A percentile compares a stretch with the other conserved stretches of the same genome.
Evolutionary conservation across 2,329 filamentous ascomycete species (phyloP).

Genomic region (Cladosporium sp.): DNA sequence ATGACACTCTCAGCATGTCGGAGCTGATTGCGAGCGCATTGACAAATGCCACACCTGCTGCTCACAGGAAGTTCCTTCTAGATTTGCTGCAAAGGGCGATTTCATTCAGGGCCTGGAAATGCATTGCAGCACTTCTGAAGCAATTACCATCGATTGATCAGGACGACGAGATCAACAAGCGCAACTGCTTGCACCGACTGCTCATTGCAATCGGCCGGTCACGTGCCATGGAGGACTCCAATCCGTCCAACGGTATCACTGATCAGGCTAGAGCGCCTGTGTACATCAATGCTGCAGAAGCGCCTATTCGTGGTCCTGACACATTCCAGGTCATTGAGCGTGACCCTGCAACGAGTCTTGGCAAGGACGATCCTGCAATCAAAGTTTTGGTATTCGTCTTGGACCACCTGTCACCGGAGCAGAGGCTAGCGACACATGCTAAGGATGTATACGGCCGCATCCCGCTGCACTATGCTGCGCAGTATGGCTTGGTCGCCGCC

Average conservation of each 20-base stretch:
- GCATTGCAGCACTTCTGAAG: conserved; percentile 66
- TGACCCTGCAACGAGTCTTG: conserved; percentile 52
- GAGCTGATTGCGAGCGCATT: conserved; percentile 44
- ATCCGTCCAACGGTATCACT: conserved; percentile 20
- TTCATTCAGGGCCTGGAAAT: conserved; percentile 62
- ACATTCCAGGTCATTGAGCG: conserved; percentile 64
- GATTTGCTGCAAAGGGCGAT: conserved; percentile 77
- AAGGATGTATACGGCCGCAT: conserved; percentile 77
- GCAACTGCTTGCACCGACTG: conserved; percentile 88
- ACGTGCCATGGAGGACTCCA: conserved; percentile 46
- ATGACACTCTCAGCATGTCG: conserved; percentile 56
- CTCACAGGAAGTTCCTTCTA: conserved; percentile 57
- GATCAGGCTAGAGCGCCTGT: conserved; percentile 54
- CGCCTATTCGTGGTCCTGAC: conserved; percentile 59
- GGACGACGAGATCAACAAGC: conserved; percentile 85
- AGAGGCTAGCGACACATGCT: conserved; percentile 63
- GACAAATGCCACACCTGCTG: conserved; percentile 29
- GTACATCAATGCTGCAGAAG: conserved; percentile 75
- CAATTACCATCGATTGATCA: conserved; percentile 72
- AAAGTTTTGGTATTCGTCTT: conserved; percentile 62
- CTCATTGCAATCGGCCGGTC: conserved; percentile 87
- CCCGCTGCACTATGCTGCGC: conserved; percentile 87
- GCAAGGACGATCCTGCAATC: conserved; percentile 70
- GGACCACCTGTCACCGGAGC: conserved; percentile 62
- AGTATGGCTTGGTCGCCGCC: conserved; percentile 90